These are phyloP conservation scores for Guadua angustifolia DNA, from an alignment of 176 grass and related monocot genomes.

Conservation along the genomic window DNA sequence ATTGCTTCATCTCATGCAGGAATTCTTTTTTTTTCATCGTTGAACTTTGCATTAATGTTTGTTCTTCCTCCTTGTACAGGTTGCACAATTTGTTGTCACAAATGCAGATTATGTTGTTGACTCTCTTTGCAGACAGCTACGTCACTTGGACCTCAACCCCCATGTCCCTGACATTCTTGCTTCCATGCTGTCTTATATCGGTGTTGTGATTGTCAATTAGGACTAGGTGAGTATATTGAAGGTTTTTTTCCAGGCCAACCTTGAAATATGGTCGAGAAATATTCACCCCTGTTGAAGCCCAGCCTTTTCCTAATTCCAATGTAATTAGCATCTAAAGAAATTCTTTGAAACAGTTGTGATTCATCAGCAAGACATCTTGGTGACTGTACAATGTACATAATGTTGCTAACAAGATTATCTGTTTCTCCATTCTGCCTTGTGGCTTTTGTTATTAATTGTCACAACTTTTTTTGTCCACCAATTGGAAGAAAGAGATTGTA, in stretches of 20 bases:
- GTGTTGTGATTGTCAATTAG: conserved; percentile 52
- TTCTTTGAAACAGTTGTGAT: conserved; percentile 49
- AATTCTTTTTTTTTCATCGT: too few species aligned
- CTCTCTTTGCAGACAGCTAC: conserved; percentile 61
- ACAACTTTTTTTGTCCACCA: background rate
- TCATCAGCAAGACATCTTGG: conserved; percentile 43
- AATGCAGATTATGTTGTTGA: conserved; percentile 98
- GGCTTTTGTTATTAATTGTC: background rate
- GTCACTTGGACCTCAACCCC: conserved; percentile 69
- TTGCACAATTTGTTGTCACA: conserved; percentile 73
- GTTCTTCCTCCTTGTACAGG: too few species aligned
- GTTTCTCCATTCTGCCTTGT: conserved; percentile 11
- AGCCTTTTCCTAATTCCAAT: conserved; percentile 43
- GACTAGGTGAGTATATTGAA: conserved; percentile 27
- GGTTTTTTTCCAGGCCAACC: conserved; percentile 30
- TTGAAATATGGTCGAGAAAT: conserved; percentile 33
- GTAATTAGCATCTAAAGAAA: conserved; percentile 59
- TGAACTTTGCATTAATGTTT: too few species aligned
- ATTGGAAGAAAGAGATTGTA: too few species aligned
- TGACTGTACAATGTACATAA: conserved; percentile 50
- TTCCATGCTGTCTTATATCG: conserved; percentile 87
- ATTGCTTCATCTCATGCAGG: too few species aligned
- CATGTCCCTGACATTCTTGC: conserved; percentile 94
- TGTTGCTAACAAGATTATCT: conserved; percentile 38
- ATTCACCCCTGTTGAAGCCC: conserved; percentile 44